Conservation (phyloP, 2,329 filamentous ascomycete genomes). For the Cercospora zeina region DNA sequence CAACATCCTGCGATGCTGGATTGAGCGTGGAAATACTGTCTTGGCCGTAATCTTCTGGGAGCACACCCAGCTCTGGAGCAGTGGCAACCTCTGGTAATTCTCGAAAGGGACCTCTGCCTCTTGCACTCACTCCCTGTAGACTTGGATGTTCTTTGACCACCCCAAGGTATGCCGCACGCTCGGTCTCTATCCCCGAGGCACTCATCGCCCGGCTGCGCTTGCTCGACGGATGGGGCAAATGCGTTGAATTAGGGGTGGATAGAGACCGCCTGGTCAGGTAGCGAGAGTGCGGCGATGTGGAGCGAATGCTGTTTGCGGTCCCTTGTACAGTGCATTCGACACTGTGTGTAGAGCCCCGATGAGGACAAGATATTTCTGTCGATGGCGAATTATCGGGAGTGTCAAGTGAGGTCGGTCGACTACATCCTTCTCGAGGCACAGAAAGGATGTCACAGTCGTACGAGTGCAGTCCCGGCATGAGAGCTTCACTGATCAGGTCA, state of each 20-base stretch:
- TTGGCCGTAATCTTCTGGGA: constrained; percentile 6
- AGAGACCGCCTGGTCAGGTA: background rate
- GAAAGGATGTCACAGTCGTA: background rate
- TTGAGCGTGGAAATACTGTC: background rate
- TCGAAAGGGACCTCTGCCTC: background rate
- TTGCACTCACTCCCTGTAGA: background rate
- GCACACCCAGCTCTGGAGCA: constrained; percentile 3
- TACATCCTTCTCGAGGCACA: background rate
- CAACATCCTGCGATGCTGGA: background rate
- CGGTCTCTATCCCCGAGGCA: background rate
- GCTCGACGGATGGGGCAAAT: background rate
- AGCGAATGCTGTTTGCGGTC: background rate
- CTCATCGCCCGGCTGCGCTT: background rate
- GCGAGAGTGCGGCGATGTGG: background rate
- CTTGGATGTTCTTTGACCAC: background rate
- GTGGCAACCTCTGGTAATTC: background rate
- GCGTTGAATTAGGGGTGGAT: background rate
- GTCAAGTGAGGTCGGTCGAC: background rate
- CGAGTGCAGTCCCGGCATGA: constrained; percentile 13
- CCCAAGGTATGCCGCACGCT: background rate
- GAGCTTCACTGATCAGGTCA: constrained; percentile 15
- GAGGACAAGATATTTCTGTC: background rate
- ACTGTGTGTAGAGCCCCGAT: too few species aligned
- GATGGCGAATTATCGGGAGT: background rate
- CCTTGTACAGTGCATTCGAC: background rate